These are phyloP conservation scores for Botrytis deweyae DNA, from an alignment of 2,329 filamentous ascomycete genomes.

Conservation along the genomic window DNA sequence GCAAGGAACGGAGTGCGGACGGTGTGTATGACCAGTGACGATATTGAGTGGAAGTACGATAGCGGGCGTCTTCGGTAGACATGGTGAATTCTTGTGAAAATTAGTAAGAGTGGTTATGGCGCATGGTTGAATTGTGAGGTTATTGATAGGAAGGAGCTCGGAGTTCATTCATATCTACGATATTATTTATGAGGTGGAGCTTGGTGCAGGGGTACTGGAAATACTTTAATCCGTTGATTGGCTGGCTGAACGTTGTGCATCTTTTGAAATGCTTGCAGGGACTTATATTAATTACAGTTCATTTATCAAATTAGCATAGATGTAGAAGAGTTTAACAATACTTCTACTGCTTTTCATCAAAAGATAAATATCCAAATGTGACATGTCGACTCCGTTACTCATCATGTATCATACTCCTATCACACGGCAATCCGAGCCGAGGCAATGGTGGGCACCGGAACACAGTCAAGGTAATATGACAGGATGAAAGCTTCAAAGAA, in stretches of 20 bases:
- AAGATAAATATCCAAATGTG: not conserved
- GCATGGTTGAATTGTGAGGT: not conserved
- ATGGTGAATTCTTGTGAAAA: not conserved
- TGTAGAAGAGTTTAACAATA: not conserved
- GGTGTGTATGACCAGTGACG: conserved; percentile 90
- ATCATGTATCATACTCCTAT: not conserved
- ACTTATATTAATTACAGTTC: not conserved
- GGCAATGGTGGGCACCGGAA: conserved; percentile 2
- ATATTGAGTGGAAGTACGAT: conserved; percentile 86
- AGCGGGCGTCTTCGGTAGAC: conserved; percentile 75
- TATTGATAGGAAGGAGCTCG: not conserved
- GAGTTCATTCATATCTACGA: not conserved
- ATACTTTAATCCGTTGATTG: conserved; percentile 5
- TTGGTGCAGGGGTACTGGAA: conserved; percentile 3
- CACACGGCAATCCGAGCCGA: not conserved
- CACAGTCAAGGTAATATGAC: not conserved
- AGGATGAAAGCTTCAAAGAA: not conserved
- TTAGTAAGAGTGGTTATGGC: not conserved
- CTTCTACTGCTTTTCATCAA: not conserved
- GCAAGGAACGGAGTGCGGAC: conserved; percentile 66
- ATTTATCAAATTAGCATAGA: not conserved
- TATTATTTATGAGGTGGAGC: not conserved
- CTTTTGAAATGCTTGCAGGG: not conserved
- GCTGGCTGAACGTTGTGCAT: not conserved
- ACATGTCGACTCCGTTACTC: not conserved